Base-by-base conservation (phyloP, 2,329 filamentous ascomycete species). In the Talaromyces sp. region DNA sequence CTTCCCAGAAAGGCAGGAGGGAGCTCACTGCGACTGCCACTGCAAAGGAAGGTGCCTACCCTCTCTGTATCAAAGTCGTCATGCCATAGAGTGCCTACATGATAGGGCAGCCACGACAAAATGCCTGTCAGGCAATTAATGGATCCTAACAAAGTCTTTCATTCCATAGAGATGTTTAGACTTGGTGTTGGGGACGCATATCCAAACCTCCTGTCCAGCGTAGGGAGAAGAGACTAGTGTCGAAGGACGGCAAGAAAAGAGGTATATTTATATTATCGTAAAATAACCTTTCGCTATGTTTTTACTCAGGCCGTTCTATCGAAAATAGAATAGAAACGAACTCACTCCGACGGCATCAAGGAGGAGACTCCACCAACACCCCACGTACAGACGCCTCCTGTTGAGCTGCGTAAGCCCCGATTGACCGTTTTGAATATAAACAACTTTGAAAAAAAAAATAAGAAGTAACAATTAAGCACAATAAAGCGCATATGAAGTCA, bases 371-470 rank as follows among this genome's bases (percentile, higher is more conserved):
- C 39, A 35, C 43, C 27, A 63, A 57, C 37, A 45, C 50, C 39
- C 27, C 19, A 45, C 39, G 31, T 47, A 59, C 50, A 43, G 8
- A 63, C 60, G 48, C 60, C 50, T 37, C 7, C 60, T 56, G 48
- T 48, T 57, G 50, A 47, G 48, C 61, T 45, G 37, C 24, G 27
- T 24, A 14, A 47, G 61, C 47, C 16, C 16, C 60, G 27, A 43
- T 54, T 47, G 19, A 52, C 35, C 43, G 33, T 22, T 39, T 62
- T 41, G 19, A 54, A 62, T 62, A 62, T 62, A 22, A 43, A 62
- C 47, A 62, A 27, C 50, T 31, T 50, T 24, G 19, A 37, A 62
- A 31, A 27, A 33, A 56, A 52, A 39, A 19, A 1, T 27, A 57
- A n/a, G 39, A 31, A 62, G 24, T 19, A 62, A 43, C 22, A n/a